Base-by-base conservation (phyloP, 345 rosid species). In the Syzygium aqueum region DNA sequence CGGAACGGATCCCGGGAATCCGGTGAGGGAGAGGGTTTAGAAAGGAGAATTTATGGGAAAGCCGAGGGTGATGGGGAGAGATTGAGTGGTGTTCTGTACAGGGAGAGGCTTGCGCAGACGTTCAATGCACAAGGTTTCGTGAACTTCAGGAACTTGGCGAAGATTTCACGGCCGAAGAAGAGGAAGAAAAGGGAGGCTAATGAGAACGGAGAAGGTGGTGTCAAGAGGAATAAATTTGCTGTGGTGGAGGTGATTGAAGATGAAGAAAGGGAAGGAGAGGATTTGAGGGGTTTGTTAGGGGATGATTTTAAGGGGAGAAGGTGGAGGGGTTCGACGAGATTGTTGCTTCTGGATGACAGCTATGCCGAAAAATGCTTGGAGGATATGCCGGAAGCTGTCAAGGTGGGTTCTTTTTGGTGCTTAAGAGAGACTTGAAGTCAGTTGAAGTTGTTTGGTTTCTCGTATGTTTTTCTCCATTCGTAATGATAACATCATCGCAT, bases 271-370 rank as follows among this genome's bases (percentile, higher is more conserved):
- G 91, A 27, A 40, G 90, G 87, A 2, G 94, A 92, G 30, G 95
- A 93, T 84, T 93, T 95, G 91, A 94, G 89, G 53, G 94, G 96
- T 30, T 93, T 97, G 86, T 84, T 97, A 1, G 99, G 98, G 88
- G 93, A 94, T 86, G 97, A 91, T 27, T 96, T 93, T 86, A 90
- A 88, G 88, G 93, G 94, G 82, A 90, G 93, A 87, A 90, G 88
- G 89, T 97, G 99, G 98, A 94, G 89, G 54, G 97, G 98, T 30
- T 91, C 98, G 4, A 97, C 98, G 51, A 95, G 99, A 87, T 88
- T 97, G 92, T 89, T 97, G 93, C 97, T 97, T 90, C 93, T 96
- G 91, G 99, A 96, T 90, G 97, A 97, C 92, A 91, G 89, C 53
- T 93, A 90, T 82, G 89, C 92, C 0, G 91, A 91, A 85, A 94